phyloP scores from a whole-genome alignment of 306 rosid genomes.

The Phaseolus lunatus region DNA sequence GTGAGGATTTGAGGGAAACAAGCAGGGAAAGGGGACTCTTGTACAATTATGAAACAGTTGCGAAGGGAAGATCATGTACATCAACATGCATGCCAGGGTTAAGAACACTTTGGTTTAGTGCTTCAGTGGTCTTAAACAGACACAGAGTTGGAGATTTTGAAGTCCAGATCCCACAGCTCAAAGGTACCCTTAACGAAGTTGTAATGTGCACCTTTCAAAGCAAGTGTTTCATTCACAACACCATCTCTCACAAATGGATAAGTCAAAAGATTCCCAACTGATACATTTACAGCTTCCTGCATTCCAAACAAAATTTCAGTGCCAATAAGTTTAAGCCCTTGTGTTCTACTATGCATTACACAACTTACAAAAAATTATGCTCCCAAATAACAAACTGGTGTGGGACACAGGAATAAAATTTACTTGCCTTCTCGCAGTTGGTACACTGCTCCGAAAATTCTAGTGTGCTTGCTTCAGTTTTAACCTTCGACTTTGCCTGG shows the following conservation, averaged over 20 bases:
- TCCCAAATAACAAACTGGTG: background rate
- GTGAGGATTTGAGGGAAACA: background rate
- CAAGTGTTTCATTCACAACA: conserved; percentile 59
- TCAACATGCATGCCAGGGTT: background rate
- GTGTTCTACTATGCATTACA: too few species aligned
- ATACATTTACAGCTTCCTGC: conserved; percentile 94
- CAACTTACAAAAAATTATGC: background rate
- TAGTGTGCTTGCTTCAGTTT: conserved; percentile 36
- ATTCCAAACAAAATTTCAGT: background rate
- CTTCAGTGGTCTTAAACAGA: conserved; percentile 36
- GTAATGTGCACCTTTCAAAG: conserved; percentile 86
- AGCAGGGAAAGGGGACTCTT: background rate
- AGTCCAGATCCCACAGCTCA: conserved; percentile 85
- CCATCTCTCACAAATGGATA: conserved; percentile 84
- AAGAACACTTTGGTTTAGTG: conserved; percentile 5
- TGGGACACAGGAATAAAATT: background rate
- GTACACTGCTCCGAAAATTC: conserved; percentile 72
- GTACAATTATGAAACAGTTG: conserved; percentile 1
- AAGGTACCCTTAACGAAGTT: conserved; percentile 77
- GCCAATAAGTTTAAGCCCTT: background rate
- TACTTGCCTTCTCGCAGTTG: conserved; percentile 77
- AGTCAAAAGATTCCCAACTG: conserved; percentile 71
- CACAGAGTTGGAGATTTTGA: conserved; percentile 52
- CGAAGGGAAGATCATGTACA: conserved; percentile 7
- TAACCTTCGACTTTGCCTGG: conserved; percentile 67